These are phyloP conservation scores for sorghum (Sorghum bicolor) DNA, from an alignment of 176 grass and related monocot species.

Conservation along the genomic window DNA sequence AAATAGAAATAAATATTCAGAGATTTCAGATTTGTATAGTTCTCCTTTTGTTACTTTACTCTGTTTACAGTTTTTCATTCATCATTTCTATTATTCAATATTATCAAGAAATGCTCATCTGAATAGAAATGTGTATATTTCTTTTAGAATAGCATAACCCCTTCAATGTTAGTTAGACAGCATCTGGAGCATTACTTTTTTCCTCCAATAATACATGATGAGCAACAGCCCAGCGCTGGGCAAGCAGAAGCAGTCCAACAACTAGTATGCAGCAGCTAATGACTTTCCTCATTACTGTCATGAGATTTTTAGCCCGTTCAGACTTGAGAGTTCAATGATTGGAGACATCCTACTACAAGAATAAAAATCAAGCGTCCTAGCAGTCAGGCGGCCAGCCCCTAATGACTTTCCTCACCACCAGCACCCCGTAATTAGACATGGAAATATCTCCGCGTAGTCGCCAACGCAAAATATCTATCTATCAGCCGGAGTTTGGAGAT, in stretches of 20 bases:
- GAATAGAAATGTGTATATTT: background rate
- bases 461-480: background rate
- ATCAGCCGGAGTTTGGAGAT: background rate
- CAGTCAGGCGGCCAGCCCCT: background rate
- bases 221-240: too few relatives aligned
- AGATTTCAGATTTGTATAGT: slow-evolving; percentile 56
- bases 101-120: background rate
- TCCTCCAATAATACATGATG: background rate
- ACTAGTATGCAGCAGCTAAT: too few relatives aligned
- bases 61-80: background rate
- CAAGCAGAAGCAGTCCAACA: too few relatives aligned
- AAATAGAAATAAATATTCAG: slow-evolving; percentile 71
- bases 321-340: background rate
- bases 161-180: background rate
- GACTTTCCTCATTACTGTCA: background rate
- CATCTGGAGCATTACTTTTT: background rate
- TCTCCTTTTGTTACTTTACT: background rate
- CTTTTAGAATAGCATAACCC: background rate
- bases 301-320: background rate
- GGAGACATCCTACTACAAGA: background rate
- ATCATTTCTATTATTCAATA: background rate
- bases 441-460: background rate
- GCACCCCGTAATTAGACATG: background rate
- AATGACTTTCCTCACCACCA: background rate
- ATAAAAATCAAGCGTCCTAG: background rate